Evolutionary conservation across 257 asterid genomes (phyloP).

Genomic region (Leonotis leonurus): DNA sequence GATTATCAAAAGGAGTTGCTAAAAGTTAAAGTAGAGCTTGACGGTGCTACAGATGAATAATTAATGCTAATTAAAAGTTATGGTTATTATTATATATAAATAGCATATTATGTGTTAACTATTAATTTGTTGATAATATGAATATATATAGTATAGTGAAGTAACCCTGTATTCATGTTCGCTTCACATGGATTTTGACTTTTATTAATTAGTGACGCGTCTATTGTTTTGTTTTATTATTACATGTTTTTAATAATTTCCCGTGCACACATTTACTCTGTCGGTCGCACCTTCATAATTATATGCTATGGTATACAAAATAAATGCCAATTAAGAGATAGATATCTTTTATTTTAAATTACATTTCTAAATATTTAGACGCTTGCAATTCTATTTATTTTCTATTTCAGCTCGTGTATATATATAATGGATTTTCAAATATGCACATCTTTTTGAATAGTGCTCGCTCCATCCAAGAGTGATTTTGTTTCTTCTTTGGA

Average conservation of each 20-base stretch:
- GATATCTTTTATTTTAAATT: neutral
- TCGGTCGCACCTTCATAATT: conserved; percentile 19
- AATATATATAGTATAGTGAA: neutral
- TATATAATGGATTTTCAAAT: too few species aligned
- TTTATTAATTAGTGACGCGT: conserved; percentile 2
- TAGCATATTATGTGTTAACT: too few species aligned
- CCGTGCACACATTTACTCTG: conserved; percentile 8
- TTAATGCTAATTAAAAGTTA: neutral
- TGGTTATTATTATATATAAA: neutral
- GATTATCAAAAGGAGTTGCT: neutral
- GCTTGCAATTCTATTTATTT: too few species aligned
- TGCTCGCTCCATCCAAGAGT: too few species aligned
- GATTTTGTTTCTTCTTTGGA: too few species aligned
- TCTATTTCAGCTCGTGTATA: too few species aligned
- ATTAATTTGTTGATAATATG: neutral
- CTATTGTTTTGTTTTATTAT: neutral
- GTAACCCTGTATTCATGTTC: conserved; percentile 5
- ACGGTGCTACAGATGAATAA: conserved; percentile 23
- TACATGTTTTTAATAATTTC: neutral
- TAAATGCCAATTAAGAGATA: neutral
- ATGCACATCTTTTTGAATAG: too few species aligned
- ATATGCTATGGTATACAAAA: neutral
- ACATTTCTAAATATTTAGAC: neutral
- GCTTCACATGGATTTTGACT: conserved; percentile 28
- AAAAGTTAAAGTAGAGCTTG: conserved; percentile 1